Conservation (phyloP, 106 monocot species). For the Dioscorea alata region DNA sequence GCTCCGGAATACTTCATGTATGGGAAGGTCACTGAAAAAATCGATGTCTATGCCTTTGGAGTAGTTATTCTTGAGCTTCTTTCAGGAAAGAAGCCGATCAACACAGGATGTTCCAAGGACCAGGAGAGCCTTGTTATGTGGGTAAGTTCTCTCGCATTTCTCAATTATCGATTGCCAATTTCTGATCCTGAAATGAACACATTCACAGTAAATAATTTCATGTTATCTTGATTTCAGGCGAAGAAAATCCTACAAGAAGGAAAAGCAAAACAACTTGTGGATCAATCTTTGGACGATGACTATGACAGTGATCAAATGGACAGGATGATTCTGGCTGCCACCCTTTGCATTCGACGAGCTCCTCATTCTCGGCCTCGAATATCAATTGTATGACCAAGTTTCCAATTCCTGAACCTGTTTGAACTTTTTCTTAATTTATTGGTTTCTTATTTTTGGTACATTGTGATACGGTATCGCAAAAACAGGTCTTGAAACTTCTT, state of each 20-base stretch:
- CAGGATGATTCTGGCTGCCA: constrained; percentile 69
- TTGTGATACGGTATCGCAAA: too few species aligned
- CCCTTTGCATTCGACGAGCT: constrained; percentile 56
- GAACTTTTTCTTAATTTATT: too few species aligned
- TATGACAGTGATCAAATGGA: constrained; percentile 46
- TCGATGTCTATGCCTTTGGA: constrained; percentile 88
- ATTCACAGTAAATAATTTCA: too few species aligned
- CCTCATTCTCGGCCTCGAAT: constrained; percentile 62
- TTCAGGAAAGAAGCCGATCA: constrained; percentile 67
- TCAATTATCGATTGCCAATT: not conserved
- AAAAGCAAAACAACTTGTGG: constrained; percentile 49
- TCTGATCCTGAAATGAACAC: too few species aligned
- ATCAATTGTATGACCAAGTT: constrained; percentile 40
- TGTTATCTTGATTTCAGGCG: constrained; percentile 37
- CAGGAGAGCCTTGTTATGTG: constrained; percentile 81
- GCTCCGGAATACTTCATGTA: constrained; percentile 91
- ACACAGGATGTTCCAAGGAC: constrained; percentile 40
- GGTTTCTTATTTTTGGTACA: too few species aligned
- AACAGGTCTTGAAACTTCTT: constrained; percentile 63
- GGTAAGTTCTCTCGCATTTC: constrained; percentile 30
- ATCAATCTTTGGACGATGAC: constrained; percentile 55
- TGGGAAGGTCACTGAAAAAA: constrained; percentile 75
- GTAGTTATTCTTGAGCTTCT: constrained; percentile 91
- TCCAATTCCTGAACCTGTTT: not conserved
- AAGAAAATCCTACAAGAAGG: constrained; percentile 55